Base-by-base conservation (phyloP, 2,329 filamentous ascomycete species). In the Ramichloridium luteum region DNA sequence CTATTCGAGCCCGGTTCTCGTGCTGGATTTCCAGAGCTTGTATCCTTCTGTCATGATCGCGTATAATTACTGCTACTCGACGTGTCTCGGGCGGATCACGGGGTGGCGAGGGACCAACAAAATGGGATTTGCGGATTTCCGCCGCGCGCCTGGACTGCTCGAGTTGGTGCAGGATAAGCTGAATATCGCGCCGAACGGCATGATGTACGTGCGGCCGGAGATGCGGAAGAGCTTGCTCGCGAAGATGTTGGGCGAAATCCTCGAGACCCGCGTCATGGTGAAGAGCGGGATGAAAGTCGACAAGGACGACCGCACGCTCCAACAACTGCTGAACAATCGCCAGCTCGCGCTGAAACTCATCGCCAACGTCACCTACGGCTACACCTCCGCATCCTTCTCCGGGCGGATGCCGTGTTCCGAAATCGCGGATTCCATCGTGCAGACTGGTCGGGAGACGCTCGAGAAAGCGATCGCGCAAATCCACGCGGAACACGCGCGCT, bases 1-100 rank as follows among this genome's bases (percentile, higher is more conserved):
- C 51, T 98, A 98, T 57, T 84, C 67, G 35, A 90, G 82, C 39
- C 90, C 90, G 0, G 55, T 98, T 1, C 54, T 98, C 3, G 90
- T 98, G 0, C 66, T 98, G 5, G 90, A 98, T 57, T 98, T 98
- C 41, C 88, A 96, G 51, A 93, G 84, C 37, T 61, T 98, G 28
- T 98, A 98, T 44, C 90, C 90, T 0, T 94, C 86, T 56, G 78
- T 96, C 38, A 94, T 98, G 85, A 96, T 98, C 51, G 90, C 90
- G 0, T 96, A 98, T 62, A 98, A 98, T 50, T 90, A 94, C 53
- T 98, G 90, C 60, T 98, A 98, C 53, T 96, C 90, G 0, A 98
- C 90, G 0, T 98, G 86, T 46, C 67, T 96, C 1, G 90, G 90
- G 0, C 74, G 90, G 16, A 76, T 93, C 23, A 72, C 76, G 16